Conservation (phyloP, 176 grass and related monocot genomes). For the Oryza officinalis region DNA sequence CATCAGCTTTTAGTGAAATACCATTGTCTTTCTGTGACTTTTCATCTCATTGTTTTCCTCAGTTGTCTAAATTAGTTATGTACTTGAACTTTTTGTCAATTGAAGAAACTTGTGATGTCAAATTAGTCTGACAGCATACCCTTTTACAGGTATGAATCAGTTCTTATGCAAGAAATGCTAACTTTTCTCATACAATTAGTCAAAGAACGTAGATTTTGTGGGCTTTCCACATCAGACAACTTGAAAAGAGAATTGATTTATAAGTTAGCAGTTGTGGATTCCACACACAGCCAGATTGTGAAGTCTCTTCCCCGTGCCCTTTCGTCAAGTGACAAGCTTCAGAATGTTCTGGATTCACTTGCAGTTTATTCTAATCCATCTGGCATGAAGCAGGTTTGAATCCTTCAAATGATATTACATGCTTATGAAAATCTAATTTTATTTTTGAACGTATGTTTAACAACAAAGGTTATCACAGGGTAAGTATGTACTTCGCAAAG, state of each 20-base stretch:
- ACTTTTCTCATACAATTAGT: conserved; percentile 93
- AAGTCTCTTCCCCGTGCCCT: conserved; percentile 90
- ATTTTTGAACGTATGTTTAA: conserved; percentile 21
- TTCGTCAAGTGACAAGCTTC: conserved; percentile 69
- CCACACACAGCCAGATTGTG: conserved; percentile 91
- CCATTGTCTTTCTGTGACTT: conserved; percentile 2
- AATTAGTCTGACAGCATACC: conserved; percentile 12
- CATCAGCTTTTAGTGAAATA: conserved; percentile 8
- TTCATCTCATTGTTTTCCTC: conserved; percentile 1
- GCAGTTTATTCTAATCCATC: conserved; percentile 93
- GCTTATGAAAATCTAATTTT: conserved; percentile 3
- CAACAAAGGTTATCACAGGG: conserved; percentile 48
- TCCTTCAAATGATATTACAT: conserved; percentile 22
- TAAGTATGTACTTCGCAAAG: conserved; percentile 78
- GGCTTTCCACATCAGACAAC: conserved; percentile 77
- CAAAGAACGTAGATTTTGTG: conserved; percentile 91
- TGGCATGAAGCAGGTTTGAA: conserved; percentile 94
- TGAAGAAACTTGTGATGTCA: background rate
- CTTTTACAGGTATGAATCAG: conserved; percentile 76
- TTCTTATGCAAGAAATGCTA: conserved; percentile 95
- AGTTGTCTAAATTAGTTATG: conserved; percentile 15
- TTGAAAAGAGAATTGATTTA: conserved; percentile 91
- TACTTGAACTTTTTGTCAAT: conserved; percentile 17
- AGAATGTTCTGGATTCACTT: conserved; percentile 82
- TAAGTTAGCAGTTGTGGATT: conserved; percentile 80